phyloP scores from a whole-genome alignment of 1,284 basidiomycete species.

The Puccinia sorghi region DNA sequence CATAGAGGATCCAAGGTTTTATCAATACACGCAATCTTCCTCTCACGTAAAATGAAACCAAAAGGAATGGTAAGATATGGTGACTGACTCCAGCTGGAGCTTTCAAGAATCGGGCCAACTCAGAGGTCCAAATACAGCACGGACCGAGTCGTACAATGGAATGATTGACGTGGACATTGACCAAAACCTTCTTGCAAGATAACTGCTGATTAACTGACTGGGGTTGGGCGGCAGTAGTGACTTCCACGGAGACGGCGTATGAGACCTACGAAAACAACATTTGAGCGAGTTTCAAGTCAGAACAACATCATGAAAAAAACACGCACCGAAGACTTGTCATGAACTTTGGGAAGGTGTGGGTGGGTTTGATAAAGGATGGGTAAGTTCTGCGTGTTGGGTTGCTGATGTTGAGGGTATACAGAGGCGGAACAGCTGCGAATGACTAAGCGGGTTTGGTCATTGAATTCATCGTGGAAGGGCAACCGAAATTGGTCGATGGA shows the following conservation, averaged over 20 bases:
- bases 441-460: background rate
- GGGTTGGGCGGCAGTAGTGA: constrained; percentile 19
- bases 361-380: constrained; percentile 2
- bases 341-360: background rate
- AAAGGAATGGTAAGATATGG: constrained; percentile 23
- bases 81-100: constrained; percentile 77
- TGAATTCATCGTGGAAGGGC: background rate
- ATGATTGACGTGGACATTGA: constrained; percentile 69
- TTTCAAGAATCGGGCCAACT: constrained; percentile 71
- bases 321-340: background rate
- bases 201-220: background rate
- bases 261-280: background rate
- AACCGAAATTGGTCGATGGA: constrained; percentile 12
- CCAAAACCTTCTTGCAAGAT: constrained; percentile 6
- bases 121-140: constrained; percentile 68
- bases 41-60: background rate
- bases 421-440: constrained; percentile 5
- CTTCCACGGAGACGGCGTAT: constrained; percentile 9
- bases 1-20: background rate
- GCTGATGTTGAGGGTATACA: background rate
- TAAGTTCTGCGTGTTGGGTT: background rate
- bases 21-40: background rate
- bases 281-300: background rate
- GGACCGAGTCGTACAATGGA: constrained; percentile 69
- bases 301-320: background rate